Evolutionary conservation across 805 yeast species (phyloP).

Genomic region (Yarrowia deformans): DNA sequence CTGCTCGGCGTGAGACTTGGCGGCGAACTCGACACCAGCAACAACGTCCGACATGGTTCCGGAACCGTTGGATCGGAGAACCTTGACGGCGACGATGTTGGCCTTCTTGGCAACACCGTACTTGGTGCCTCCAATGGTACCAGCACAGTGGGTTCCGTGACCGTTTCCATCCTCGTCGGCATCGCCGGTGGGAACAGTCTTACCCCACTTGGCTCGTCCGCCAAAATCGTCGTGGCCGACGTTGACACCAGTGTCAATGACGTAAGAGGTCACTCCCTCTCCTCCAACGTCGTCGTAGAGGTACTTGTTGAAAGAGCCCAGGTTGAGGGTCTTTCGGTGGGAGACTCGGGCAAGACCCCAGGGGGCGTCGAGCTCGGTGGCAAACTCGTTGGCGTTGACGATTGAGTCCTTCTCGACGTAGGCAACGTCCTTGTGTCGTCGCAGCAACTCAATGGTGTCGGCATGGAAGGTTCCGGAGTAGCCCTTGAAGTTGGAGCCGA

Average conservation of each 20-base stretch:
- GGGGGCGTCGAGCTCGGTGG: conserved; percentile 69
- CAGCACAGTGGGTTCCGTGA: conserved; percentile 73
- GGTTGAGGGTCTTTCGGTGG: conserved; percentile 67
- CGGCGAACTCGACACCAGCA: conserved; percentile 68
- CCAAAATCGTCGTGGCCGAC: conserved; percentile 61
- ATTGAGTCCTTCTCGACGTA: conserved; percentile 69
- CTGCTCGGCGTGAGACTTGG: conserved; percentile 56
- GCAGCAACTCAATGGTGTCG: conserved; percentile 74
- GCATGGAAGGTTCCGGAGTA: conserved; percentile 86
- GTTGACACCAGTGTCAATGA: conserved; percentile 80
- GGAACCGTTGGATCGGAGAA: conserved; percentile 64
- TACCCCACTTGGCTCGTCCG: conserved; percentile 69
- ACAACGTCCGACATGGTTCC: conserved; percentile 68
- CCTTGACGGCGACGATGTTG: conserved; percentile 65
- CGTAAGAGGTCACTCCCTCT: conserved; percentile 72
- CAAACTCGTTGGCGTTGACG: conserved; percentile 58
- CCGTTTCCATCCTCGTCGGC: conserved; percentile 65
- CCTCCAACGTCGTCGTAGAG: conserved; percentile 67
- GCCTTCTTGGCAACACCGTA: conserved; percentile 71
- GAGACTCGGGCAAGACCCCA: conserved; percentile 79
- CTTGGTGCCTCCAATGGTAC: conserved; percentile 64
- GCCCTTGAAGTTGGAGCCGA: conserved; percentile 69
- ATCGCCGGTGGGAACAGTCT: conserved; percentile 58
- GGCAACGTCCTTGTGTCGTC: conserved; percentile 61
- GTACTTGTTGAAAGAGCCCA: conserved; percentile 66